A percentile compares a stretch with the other conserved stretches of the same genome.
Evolutionary conservation across 306 rosid species (phyloP).

Genomic region (Rosa multiflora): DNA sequence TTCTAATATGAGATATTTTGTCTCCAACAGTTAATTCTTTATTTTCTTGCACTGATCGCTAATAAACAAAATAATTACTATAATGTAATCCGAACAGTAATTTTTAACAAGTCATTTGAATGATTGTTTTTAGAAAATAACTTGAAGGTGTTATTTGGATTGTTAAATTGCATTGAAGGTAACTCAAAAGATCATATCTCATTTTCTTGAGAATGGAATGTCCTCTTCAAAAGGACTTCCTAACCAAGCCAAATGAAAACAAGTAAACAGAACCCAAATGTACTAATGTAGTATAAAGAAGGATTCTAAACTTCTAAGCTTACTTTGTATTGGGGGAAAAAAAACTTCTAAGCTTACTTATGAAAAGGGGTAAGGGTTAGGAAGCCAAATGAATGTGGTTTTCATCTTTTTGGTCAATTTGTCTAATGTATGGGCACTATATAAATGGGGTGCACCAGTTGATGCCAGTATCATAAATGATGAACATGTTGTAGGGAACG

Average conservation of each 20-base stretch:
- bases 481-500: constrained; percentile 32
- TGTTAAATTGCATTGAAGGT: not conserved
- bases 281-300: not conserved
- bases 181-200: not conserved
- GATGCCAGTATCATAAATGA: constrained; percentile 31
- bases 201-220: not conserved
- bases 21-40: too few relatives aligned
- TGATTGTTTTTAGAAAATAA: not conserved
- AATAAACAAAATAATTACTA: too few relatives aligned
- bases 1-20: too few relatives aligned
- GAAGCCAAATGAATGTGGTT: not conserved
- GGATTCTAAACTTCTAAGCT: not conserved
- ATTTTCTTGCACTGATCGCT: too few relatives aligned
- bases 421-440: constrained; percentile 7
- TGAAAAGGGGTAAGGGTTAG: not conserved
- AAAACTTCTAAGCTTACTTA: not conserved
- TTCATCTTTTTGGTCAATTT: constrained; percentile 12
- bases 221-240: not conserved
- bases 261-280: not conserved
- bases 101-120: not conserved
- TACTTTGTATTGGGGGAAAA: not conserved
- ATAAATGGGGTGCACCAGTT: not conserved
- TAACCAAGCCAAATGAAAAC: not conserved
- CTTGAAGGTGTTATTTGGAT: not conserved
- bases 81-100: too few relatives aligned